These are phyloP conservation scores for Colletotrichum australisinense DNA, from an alignment of 2,329 filamentous ascomycete species.

Conservation along the genomic window DNA sequence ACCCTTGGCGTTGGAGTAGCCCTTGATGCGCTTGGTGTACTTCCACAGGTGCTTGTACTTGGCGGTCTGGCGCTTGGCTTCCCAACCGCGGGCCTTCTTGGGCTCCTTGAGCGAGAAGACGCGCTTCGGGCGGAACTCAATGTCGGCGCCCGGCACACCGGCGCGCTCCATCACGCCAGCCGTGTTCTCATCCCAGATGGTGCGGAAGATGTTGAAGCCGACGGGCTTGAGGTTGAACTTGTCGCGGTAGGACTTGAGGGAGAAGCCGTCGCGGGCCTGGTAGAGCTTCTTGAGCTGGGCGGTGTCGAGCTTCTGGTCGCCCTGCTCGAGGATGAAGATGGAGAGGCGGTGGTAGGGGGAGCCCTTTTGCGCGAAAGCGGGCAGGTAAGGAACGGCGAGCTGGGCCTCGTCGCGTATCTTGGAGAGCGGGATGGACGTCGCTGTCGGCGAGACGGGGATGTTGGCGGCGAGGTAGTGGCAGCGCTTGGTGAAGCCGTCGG, in stretches of 20 bases:
- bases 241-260: slow-evolving; percentile 78
- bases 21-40: slow-evolving; percentile 70
- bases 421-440: slow-evolving; percentile 72
- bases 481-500: slow-evolving; percentile 80
- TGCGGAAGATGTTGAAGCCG: slow-evolving; percentile 89
- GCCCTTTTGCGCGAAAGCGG: slow-evolving; percentile 90
- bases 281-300: slow-evolving; percentile 66
- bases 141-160: slow-evolving; percentile 78
- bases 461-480: slow-evolving; percentile 88
- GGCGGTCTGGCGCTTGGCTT: slow-evolving; percentile 72
- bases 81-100: slow-evolving; percentile 72
- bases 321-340: slow-evolving; percentile 86
- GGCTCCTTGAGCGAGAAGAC: slow-evolving; percentile 75
- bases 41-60: slow-evolving; percentile 75
- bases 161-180: slow-evolving; percentile 87
- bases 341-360: slow-evolving; percentile 90
- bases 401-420: slow-evolving; percentile 70
- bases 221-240: slow-evolving; percentile 78
- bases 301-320: slow-evolving; percentile 68
- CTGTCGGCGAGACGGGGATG: slow-evolving; percentile 63
- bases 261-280: slow-evolving; percentile 65
- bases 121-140: slow-evolving; percentile 87
- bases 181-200: slow-evolving; percentile 89
- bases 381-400: slow-evolving; percentile 83
- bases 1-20: slow-evolving; percentile 54